Percentiles rank a stretch among this genome's conserved stretches.
Conservation (phyloP, 1,139 yeast genomes). For the Hanseniaspora sp. region DNA sequence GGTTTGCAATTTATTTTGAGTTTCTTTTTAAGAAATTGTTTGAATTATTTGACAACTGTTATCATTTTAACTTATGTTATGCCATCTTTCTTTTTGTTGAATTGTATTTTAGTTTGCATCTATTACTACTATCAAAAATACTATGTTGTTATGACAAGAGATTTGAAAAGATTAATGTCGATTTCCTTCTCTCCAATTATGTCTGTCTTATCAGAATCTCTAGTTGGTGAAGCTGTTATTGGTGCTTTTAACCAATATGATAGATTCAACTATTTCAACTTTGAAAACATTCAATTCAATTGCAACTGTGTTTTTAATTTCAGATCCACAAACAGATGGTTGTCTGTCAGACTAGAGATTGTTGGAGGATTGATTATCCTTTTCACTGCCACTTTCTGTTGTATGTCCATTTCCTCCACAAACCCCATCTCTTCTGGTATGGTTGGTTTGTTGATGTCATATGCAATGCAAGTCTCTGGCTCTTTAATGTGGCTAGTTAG, state of each 20-base stretch:
- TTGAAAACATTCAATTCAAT: conserved; percentile 52
- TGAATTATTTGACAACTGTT: conserved; percentile 41
- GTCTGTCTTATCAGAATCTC: conserved; percentile 53
- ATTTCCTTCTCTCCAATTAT: conserved; percentile 49
- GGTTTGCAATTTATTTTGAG: conserved; percentile 39
- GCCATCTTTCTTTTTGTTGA: conserved; percentile 41
- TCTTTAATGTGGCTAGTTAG: conserved; percentile 53
- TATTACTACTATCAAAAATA: conserved; percentile 45
- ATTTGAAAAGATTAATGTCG: conserved; percentile 44
- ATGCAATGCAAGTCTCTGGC: conserved; percentile 54
- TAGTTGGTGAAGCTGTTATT: conserved; percentile 50
- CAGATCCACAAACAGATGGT: conserved; percentile 59
- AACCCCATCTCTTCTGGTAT: conserved; percentile 52
- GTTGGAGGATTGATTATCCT: conserved; percentile 58
- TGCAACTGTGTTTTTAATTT: conserved; percentile 47
- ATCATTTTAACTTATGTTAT: conserved; percentile 41
- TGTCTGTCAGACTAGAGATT: conserved; percentile 54
- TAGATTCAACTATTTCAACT: conserved; percentile 46
- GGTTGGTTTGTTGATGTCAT: conserved; percentile 65
- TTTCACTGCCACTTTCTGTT: conserved; percentile 48
- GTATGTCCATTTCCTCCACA: conserved; percentile 34
- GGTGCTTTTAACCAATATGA: conserved; percentile 43
- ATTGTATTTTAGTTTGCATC: conserved; percentile 34
- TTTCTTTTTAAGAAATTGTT: conserved; percentile 35
- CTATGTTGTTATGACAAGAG: conserved; percentile 46